Evolutionary conservation across 2,329 filamentous ascomycete genomes (phyloP).

Genomic region (Rutstroemia sp.): DNA sequence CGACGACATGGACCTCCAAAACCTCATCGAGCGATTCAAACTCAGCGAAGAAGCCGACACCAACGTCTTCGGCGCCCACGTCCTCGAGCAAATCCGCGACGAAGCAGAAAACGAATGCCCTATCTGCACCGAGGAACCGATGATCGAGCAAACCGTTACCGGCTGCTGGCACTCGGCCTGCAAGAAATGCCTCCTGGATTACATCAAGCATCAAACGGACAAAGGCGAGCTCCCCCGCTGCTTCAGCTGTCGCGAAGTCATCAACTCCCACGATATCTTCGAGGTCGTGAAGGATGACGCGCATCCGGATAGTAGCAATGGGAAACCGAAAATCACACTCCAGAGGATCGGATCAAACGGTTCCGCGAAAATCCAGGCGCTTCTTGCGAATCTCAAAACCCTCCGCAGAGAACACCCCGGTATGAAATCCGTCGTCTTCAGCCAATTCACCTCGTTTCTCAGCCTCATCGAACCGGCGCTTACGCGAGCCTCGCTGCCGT

Average conservation of each 20-base stretch:
- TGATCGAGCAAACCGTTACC: conserved; percentile 89
- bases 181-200: conserved; percentile 84
- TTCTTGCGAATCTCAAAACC: conserved; percentile 67
- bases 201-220: conserved; percentile 78
- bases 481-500: conserved; percentile 60
- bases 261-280: conserved; percentile 81
- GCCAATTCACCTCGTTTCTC: conserved; percentile 94
- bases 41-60: conserved; percentile 55
- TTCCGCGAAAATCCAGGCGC: conserved; percentile 79
- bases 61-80: conserved; percentile 75
- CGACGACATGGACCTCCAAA: conserved; percentile 92
- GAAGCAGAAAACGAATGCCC: conserved; percentile 87
- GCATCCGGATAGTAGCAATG: conserved; percentile 38
- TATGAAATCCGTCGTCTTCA: conserved; percentile 89
- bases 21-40: conserved; percentile 78
- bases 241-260: conserved; percentile 80
- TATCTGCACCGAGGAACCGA: conserved; percentile 90
- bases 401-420: conserved; percentile 57
- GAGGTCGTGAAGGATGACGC: conserved; percentile 80
- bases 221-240: conserved; percentile 72
- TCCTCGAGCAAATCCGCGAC: conserved; percentile 82
- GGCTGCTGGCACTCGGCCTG: conserved; percentile 98
- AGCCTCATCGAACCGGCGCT: conserved; percentile 83
- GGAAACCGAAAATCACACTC: conserved; percentile 48
- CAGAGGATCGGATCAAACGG: conserved; percentile 58